phyloP scores from a whole-genome alignment of 2,329 filamentous ascomycete genomes.

The Aureobasidium pullulans region DNA sequence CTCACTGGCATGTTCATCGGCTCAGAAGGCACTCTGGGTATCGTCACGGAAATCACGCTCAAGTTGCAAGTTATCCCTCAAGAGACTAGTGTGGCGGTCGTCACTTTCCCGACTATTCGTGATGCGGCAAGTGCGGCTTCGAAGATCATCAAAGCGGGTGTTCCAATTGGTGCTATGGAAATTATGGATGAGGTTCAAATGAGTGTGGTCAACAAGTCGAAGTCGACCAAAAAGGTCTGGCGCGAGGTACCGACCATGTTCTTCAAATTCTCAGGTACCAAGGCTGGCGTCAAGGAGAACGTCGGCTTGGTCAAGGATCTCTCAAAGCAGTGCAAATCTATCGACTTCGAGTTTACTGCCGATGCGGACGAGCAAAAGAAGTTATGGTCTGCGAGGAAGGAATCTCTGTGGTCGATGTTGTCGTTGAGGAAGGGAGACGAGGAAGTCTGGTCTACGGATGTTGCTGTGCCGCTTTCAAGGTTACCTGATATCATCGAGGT shows the following conservation, averaged over 20 bases:
- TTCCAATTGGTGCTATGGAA: constrained; percentile 72
- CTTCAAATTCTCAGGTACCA: constrained; percentile 62
- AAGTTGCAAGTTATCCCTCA: constrained; percentile 72
- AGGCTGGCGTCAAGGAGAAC: constrained; percentile 68
- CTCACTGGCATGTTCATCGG: constrained; percentile 73
- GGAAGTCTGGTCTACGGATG: constrained; percentile 56
- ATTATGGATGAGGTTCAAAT: constrained; percentile 88
- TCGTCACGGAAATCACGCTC: constrained; percentile 76
- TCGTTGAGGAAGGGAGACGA: constrained; percentile 47
- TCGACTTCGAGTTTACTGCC: constrained; percentile 49
- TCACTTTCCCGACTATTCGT: constrained; percentile 69
- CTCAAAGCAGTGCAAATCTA: constrained; percentile 52
- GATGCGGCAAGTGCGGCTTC: constrained; percentile 69
- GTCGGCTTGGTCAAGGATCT: constrained; percentile 62
- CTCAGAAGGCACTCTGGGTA: constrained; percentile 71
- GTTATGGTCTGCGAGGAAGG: constrained; percentile 55
- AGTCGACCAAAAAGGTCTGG: constrained; percentile 65
- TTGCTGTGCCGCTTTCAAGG: constrained; percentile 53
- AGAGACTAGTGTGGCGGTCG: constrained; percentile 69
- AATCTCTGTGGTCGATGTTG: constrained; percentile 55
- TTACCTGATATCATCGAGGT: constrained; percentile 63
- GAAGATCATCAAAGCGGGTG: constrained; percentile 65
- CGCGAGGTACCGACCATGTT: constrained; percentile 63
- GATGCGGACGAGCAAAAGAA: constrained; percentile 47
- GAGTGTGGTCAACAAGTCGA: constrained; percentile 69